Evolutionary conservation across 2,329 filamentous ascomycete species (phyloP).

Genomic region (Fusarium veterinarium): DNA sequence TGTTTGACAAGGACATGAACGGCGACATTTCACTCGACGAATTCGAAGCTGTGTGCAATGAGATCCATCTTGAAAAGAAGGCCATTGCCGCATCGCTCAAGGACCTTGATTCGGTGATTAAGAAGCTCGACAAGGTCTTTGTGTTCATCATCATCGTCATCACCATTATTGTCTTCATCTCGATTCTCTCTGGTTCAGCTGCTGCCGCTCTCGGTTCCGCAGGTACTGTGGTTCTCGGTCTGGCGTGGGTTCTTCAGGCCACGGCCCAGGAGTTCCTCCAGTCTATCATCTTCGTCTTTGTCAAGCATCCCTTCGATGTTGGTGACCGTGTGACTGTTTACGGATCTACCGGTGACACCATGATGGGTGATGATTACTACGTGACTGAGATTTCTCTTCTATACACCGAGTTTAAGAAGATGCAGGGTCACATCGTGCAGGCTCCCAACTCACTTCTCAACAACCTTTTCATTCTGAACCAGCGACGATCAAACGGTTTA

Average conservation of each 20-base stretch:
- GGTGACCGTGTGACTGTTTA: conserved; percentile 94
- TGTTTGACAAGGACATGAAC: conserved; percentile 97
- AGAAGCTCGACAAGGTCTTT: conserved; percentile 89
- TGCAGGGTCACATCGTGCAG: conserved; percentile 96
- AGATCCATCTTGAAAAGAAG: conserved; percentile 94
- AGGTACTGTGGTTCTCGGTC: conserved; percentile 85
- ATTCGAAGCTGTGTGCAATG: conserved; percentile 90
- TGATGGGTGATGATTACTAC: conserved; percentile 92
- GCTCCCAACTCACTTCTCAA: conserved; percentile 95
- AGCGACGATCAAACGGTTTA: conserved; percentile 87
- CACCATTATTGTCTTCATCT: conserved; percentile 86
- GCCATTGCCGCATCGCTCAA: conserved; percentile 95
- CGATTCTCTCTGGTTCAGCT: conserved; percentile 90
- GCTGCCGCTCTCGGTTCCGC: conserved; percentile 90
- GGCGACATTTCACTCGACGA: conserved; percentile 97
- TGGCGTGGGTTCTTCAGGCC: conserved; percentile 92
- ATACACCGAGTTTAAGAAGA: conserved; percentile 98
- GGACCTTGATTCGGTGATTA: conserved; percentile 92
- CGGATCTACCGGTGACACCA: conserved; percentile 82
- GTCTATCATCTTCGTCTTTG: conserved; percentile 93
- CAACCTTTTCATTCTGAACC: conserved; percentile 93
- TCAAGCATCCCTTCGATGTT: conserved; percentile 97
- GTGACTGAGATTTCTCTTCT: conserved; percentile 93
- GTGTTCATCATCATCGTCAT: conserved; percentile 87
- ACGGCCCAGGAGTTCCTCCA: conserved; percentile 96